A percentile compares a stretch with the other conserved stretches of the same genome.
Evolutionary conservation across 768 basidiomycete genomes (phyloP).

Genomic region (Agrocybe praecox): DNA sequence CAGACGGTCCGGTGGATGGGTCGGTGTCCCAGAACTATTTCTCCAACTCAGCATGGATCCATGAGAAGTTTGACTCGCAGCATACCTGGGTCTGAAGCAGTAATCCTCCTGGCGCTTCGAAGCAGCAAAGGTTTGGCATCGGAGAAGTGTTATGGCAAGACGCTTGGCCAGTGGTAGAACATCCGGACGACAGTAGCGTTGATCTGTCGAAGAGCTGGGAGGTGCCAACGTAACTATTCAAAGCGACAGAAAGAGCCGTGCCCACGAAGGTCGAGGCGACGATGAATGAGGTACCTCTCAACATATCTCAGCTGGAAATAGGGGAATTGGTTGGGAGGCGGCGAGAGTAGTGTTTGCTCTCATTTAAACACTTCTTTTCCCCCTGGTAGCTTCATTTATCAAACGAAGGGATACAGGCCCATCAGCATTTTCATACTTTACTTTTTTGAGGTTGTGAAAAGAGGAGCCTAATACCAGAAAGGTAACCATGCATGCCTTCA

Average conservation of each 20-base stretch:
- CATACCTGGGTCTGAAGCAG: conserved; percentile 52
- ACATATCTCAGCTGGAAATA: no score
- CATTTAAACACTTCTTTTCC: neutral
- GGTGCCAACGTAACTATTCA: conserved; percentile 12
- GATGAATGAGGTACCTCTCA: neutral
- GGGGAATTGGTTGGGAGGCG: neutral
- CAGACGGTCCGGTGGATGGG: conserved; percentile 60
- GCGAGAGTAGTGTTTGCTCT: neutral
- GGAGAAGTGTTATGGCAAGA: conserved; percentile 59
- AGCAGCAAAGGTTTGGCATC: conserved; percentile 59
- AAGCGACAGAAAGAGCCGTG: conserved; percentile 8
- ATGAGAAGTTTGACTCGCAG: neutral
- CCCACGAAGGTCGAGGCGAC: conserved; percentile 3
- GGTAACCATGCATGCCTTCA: neutral
- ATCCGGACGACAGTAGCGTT: conserved; percentile 47
- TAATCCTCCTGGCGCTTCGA: conserved; percentile 65
- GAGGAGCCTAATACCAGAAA: neutral
- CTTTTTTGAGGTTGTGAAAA: no score
- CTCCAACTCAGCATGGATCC: neutral
- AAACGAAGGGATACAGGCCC: neutral
- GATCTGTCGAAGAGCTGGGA: conserved; percentile 25
- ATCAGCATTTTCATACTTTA: no score
- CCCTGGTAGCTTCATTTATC: neutral
- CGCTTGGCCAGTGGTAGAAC: conserved; percentile 45
- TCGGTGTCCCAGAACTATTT: conserved; percentile 75